Evolutionary conservation across 2,329 filamentous ascomycete genomes (phyloP).

Genomic region (Venturia pyrina): DNA sequence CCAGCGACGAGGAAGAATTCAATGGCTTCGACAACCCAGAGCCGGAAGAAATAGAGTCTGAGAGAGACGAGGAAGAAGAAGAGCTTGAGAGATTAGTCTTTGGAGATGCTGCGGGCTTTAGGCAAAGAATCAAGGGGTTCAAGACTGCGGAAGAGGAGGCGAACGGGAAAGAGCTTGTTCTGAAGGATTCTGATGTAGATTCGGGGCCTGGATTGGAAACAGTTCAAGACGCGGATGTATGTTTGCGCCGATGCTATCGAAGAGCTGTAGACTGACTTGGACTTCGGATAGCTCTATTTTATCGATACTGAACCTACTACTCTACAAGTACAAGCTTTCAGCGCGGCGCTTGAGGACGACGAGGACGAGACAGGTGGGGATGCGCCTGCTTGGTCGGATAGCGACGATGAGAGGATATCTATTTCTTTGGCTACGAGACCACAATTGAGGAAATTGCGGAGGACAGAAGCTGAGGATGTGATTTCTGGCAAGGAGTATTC

Average conservation of each 20-base stretch:
- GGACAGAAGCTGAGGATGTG: constrained; percentile 73
- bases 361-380: constrained; percentile 30
- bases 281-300: constrained; percentile 55
- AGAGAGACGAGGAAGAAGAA: constrained; percentile 74
- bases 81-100: constrained; percentile 84
- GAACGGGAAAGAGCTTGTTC: constrained; percentile 21
- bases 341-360: constrained; percentile 31
- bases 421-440: constrained; percentile 71
- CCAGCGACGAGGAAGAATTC: constrained; percentile 3
- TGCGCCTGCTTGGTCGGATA: constrained; percentile 77
- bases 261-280: neutral
- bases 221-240: constrained; percentile 63
- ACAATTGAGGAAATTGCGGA: constrained; percentile 71
- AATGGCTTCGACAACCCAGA: neutral
- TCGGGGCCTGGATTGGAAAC: constrained; percentile 46
- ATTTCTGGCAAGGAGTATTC: constrained; percentile 81
- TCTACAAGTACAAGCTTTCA: constrained; percentile 31
- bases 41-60: constrained; percentile 23
- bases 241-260: neutral
- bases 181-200: constrained; percentile 36
- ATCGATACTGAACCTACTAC: constrained; percentile 55
- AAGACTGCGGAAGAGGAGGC: constrained; percentile 31
- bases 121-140: constrained; percentile 58
- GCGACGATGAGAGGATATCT: constrained; percentile 80
- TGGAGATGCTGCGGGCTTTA: constrained; percentile 76